phyloP scores from a whole-genome alignment of 371 early-diverging fungal species.

The Umbelopsis sp. region DNA sequence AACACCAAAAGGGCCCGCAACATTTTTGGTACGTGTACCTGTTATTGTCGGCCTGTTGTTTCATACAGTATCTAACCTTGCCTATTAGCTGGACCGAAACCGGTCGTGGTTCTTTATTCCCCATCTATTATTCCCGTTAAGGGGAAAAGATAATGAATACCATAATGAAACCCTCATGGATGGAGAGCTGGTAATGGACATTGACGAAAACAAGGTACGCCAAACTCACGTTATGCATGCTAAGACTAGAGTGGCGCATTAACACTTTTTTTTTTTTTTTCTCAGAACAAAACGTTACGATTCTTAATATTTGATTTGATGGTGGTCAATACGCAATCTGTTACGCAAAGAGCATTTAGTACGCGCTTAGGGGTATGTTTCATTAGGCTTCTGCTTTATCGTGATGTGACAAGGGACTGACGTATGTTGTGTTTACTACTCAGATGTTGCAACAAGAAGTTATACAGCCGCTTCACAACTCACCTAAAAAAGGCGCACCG shows the following conservation, averaged over 20 bases:
- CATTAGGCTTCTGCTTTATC: neutral
- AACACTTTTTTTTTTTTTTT: neutral
- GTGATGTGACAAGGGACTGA: neutral
- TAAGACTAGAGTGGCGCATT: neutral
- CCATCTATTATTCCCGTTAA: conserved; percentile 61
- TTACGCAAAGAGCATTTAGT: conserved; percentile 64
- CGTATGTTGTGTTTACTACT: neutral
- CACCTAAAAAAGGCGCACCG: conserved; percentile 47
- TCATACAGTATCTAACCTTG: neutral
- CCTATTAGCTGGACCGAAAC: conserved; percentile 69
- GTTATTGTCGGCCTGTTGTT: neutral
- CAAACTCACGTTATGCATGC: neutral
- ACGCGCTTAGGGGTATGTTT: conserved; percentile 69
- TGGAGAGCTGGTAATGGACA: conserved; percentile 75
- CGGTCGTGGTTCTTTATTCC: conserved; percentile 67
- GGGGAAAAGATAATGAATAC: conserved; percentile 57
- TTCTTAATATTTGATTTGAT: conserved; percentile 75
- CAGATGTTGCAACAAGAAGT: conserved; percentile 72
- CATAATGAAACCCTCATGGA: conserved; percentile 78
- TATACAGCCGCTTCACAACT: conserved; percentile 54
- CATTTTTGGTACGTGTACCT: conserved; percentile 59
- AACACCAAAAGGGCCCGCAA: conserved; percentile 59
- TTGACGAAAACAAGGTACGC: conserved; percentile 54
- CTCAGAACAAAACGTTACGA: conserved; percentile 57
- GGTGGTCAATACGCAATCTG: conserved; percentile 58